phyloP scores from a whole-genome alignment of 805 yeast species.

The Metschnikowia vanudenii region DNA sequence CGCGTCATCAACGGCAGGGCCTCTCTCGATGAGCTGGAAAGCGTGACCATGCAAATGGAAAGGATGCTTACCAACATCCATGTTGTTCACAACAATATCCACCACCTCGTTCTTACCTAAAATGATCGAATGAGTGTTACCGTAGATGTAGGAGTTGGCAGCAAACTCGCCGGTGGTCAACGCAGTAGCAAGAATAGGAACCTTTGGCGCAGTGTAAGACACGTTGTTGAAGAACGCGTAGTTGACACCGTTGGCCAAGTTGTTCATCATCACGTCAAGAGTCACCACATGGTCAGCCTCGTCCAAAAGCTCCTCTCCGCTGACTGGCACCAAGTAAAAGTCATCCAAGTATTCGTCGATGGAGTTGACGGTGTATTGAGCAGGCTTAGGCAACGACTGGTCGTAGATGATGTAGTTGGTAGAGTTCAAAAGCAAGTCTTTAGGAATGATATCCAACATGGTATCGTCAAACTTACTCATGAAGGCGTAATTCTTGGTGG shows the following conservation, averaged over 20 bases:
- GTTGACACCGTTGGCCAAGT: slow-evolving; percentile 81
- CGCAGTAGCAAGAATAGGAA: slow-evolving; percentile 80
- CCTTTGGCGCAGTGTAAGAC: slow-evolving; percentile 75
- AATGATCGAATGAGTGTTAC: slow-evolving; percentile 78
- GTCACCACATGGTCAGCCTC: slow-evolving; percentile 69
- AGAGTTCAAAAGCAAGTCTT: slow-evolving; percentile 61
- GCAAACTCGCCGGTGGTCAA: slow-evolving; percentile 65
- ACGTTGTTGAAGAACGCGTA: slow-evolving; percentile 93
- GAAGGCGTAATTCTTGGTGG: slow-evolving; percentile 70
- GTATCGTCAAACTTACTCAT: slow-evolving; percentile 76
- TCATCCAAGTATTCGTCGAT: slow-evolving; percentile 49
- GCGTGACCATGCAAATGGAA: slow-evolving; percentile 95
- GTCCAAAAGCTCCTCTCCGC: slow-evolving; percentile 44
- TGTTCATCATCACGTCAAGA: slow-evolving; percentile 80
- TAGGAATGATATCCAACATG: slow-evolving; percentile 78
- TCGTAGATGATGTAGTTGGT: slow-evolving; percentile 73
- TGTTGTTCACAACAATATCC: slow-evolving; percentile 80
- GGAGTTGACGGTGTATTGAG: slow-evolving; percentile 36
- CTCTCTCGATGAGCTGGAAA: slow-evolving; percentile 81
- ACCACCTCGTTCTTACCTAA: slow-evolving; percentile 65
- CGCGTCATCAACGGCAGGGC: slow-evolving; percentile 53
- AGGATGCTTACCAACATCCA: slow-evolving; percentile 92
- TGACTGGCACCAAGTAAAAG: slow-evolving; percentile 32
- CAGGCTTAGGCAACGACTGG: slow-evolving; percentile 40
- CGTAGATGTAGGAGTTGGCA: slow-evolving; percentile 57